Base-by-base conservation (phyloP, 2,329 filamentous ascomycete species). In the Ophiostoma piceae region DNA sequence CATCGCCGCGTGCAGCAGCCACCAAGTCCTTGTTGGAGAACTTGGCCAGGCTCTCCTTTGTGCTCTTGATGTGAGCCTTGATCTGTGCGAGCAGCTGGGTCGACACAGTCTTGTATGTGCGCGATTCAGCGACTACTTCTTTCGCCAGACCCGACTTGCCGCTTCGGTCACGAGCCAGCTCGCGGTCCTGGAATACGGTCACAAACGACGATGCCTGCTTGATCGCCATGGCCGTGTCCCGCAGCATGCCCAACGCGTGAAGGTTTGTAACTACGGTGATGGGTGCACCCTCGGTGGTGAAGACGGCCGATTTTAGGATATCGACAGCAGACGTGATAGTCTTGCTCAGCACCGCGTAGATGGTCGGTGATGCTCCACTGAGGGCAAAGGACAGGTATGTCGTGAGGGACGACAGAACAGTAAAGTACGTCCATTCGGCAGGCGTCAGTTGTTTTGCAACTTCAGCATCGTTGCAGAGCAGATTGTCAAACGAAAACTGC, bases 361-460 rank as follows among this genome's bases (percentile, higher is more conserved):
- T 32, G 26, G 35, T 3, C 2, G 70, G 64, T 37, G 68, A 22
- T 3, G 62, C 37, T 70, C 70, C 73, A 9, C 71, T 70, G 47
- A 79, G 71, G 9, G 70, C 71, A 1, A 74, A 72, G 8, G 74
- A 72, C 0, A 76, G 71, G 6, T 75, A 70, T 1, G 75, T 73
- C 7, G 79, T 77, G 1, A 85, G 79, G 7, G 83, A 72, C 32
- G 80, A 79, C 32, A 84, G 70, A 0, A 80, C 71, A 2, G 80
- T 80, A 75, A 80, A 84, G 75, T 83, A 84, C 0, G 77, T 75
- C 26, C 78, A 74, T 68, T 86, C 84, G 1, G 80, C 74, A 0
- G 75, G 60, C 0, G 83, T 85, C 37, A 83, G 78, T 4, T 77
- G 71, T 67, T 71, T 6, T 26, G 19, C 35, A 9, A 12, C 0